Evolutionary conservation across 371 early-diverging fungal genomes (phyloP), one percentile per base, ranked within the genome.

Genomic region (Gilbertella persicaria): DNA sequence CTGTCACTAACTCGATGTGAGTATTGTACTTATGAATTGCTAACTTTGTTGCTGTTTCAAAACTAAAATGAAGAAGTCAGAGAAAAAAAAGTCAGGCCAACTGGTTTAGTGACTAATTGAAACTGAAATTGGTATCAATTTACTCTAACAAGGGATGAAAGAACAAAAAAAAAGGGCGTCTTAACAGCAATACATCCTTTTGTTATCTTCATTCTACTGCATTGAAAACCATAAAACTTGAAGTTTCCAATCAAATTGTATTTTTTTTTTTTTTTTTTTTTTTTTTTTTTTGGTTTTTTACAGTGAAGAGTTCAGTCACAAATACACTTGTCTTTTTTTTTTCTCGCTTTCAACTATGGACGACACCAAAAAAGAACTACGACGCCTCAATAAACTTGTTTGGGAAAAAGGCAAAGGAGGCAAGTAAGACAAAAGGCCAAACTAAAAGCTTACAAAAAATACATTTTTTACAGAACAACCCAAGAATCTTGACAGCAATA

Each of bases 401-500:
- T 71, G 71, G 71, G 57, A 59, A n/a, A 56, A 46, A 57, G 71
- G 68, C 24, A 71, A 71, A 52, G 54, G 59, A 53, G 71, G 71
- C 62, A 62, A 42, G 23, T 24, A 2, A 36, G 12, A 21, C n/a
- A 4, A 14, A 14, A 37, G 16, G 6, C 16, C 7, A 14, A 2
- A 2, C 10, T 12, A 8, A 13, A 25, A 17, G 17, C 5, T 17
- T 20, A n/a, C n/a, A 37, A 49, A 17, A 28, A n/a, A 5, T 33
- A 5, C 35, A 45, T 7, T 48, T 20, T 29, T 2, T 36, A 13
- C 26, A 58, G 64, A 49, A 30, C 20, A 40, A n/a, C 53, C 46
- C 33, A 73, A 73, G 44, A 89, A 84, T 47, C 86, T 97, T 16
- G 99, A 98, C 64, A 91, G 95, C 55, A 95, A 92, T 69, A 88